A percentile compares a stretch with the other conserved stretches of the same genome.
These are phyloP conservation scores for Perkinsus marinus DNA, from an alignment of 169 alveolate genomes.

Conservation along the genomic window DNA sequence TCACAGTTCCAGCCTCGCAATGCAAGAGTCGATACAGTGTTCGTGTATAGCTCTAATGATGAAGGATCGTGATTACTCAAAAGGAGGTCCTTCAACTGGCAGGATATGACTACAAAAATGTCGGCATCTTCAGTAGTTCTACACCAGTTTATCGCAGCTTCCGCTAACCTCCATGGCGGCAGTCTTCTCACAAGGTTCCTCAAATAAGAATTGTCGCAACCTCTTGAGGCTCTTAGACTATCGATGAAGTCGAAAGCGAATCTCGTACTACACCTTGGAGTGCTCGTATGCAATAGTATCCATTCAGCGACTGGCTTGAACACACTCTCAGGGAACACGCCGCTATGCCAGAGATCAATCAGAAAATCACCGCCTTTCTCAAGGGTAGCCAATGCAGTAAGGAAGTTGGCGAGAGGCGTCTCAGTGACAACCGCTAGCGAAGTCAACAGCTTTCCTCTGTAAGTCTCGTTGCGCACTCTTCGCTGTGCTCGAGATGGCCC, in stretches of 20 bases:
- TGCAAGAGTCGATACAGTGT: not conserved
- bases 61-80: not conserved
- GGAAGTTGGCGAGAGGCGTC: not conserved
- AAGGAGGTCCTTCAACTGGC: not conserved
- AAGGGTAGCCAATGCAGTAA: not conserved
- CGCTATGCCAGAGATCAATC: not conserved
- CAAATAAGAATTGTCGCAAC: not conserved
- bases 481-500: not conserved
- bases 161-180: not conserved
- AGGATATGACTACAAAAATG: not conserved
- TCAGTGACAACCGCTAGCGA: not conserved
- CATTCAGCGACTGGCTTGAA: not conserved
- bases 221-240: not conserved
- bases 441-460: not conserved
- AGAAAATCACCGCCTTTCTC: not conserved
- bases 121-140: not conserved
- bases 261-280: not conserved
- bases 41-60: not conserved
- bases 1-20: not conserved
- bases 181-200: not conserved
- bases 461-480: not conserved
- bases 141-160: not conserved
- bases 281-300: not conserved
- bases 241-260: not conserved
- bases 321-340: not conserved